Evolutionary conservation across 306 rosid genomes (phyloP).

Genomic region (Quercus wislizeni): DNA sequence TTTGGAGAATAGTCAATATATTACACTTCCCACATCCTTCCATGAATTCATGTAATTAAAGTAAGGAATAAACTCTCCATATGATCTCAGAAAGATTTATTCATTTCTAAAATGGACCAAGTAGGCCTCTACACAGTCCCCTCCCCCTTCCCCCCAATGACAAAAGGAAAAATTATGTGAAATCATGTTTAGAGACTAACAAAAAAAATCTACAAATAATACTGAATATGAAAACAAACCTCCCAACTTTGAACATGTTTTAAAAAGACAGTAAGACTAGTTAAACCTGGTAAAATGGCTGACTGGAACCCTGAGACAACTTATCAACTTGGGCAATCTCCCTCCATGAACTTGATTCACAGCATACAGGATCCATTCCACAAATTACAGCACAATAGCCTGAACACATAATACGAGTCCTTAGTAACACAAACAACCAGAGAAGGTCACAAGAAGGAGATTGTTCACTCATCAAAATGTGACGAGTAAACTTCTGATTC

Average conservation of each 20-base stretch:
- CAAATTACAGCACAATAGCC: conserved; percentile 80
- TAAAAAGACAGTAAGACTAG: neutral
- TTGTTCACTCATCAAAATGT: neutral
- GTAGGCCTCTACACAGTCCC: too few species aligned
- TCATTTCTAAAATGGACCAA: neutral
- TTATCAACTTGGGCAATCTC: conserved; percentile 81
- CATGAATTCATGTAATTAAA: neutral
- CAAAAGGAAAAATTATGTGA: neutral
- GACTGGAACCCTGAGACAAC: conserved; percentile 65
- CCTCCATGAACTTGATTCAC: conserved; percentile 93
- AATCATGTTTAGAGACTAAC: neutral
- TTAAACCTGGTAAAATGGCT: conserved; percentile 89
- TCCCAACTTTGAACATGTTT: neutral
- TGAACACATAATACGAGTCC: conserved; percentile 28
- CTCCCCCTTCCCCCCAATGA: too few species aligned
- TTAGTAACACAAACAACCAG: conserved; percentile 22
- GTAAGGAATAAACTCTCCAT: neutral
- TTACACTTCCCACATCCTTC: neutral
- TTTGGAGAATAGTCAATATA: neutral
- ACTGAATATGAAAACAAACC: conserved; percentile 16
- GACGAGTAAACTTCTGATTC: neutral
- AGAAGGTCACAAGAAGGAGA: neutral
- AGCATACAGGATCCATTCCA: conserved; percentile 97
- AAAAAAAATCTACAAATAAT: neutral
- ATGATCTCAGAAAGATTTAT: neutral